Conservation (phyloP, 164 flowering plant genomes). For the Vitis cinerea region DNA sequence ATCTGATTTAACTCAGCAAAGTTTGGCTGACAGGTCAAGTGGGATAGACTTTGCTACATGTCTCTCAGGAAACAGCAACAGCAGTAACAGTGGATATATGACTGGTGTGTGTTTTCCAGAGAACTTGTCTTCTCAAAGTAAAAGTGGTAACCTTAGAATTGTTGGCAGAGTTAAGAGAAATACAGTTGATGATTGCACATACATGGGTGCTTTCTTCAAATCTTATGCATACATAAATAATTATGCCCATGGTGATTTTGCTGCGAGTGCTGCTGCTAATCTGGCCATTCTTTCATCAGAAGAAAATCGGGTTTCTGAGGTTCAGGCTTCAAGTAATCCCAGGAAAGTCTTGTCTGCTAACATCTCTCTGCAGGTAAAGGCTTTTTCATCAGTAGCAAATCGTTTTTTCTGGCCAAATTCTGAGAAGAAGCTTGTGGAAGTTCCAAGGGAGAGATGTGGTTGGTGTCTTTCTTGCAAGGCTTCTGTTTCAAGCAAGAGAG, state of each 20-base stretch:
- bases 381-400: conserved; percentile 61
- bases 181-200: conserved; percentile 18
- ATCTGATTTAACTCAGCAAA: conserved; percentile 30
- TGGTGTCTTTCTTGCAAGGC: conserved; percentile 92
- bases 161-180: conserved; percentile 22
- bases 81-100: conserved; percentile 17
- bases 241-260: conserved; percentile 81
- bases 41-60: conserved; percentile 21
- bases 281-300: conserved; percentile 69
- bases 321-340: conserved; percentile 38
- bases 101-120: conserved; percentile 18
- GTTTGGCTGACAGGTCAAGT: conserved; percentile 30
- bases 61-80: conserved; percentile 20
- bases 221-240: conserved; percentile 64
- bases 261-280: conserved; percentile 91
- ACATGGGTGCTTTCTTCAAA: conserved; percentile 58
- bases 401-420: conserved; percentile 90
- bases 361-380: conserved; percentile 65
- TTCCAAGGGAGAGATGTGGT: conserved; percentile 94
- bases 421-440: conserved; percentile 77
- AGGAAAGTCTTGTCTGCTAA: conserved; percentile 53
- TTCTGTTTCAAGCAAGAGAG: conserved; percentile 55
- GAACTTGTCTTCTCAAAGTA: conserved; percentile 16
- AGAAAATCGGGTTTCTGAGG: conserved; percentile 45
- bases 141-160: conserved; percentile 17